phyloP scores from a whole-genome alignment of 345 rosid genomes.

The Carallia brachiata region DNA sequence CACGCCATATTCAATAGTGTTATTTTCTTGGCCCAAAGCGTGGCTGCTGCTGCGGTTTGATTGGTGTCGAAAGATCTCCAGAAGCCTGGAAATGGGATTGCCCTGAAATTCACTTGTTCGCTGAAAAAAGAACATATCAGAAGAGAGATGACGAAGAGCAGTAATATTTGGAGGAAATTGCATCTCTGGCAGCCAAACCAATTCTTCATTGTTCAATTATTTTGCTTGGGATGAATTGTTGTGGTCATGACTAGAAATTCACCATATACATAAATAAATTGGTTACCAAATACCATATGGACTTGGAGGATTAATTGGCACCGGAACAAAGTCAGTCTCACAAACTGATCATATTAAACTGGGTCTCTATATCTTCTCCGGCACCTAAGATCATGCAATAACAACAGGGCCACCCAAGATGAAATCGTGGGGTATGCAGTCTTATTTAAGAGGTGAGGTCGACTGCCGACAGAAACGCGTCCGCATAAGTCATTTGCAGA shows the following conservation, averaged over 20 bases:
- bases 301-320: too few relatives aligned
- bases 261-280: too few relatives aligned
- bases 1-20: neutral
- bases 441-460: neutral
- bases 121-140: conserved; percentile 3
- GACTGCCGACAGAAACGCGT: neutral
- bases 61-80: neutral
- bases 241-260: too few relatives aligned
- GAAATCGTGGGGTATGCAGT: neutral
- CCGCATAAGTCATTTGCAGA: too few relatives aligned
- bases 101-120: neutral
- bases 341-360: neutral
- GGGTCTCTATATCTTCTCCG: neutral
- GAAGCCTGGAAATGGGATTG: conserved; percentile 6
- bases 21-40: neutral
- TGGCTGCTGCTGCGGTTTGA: neutral
- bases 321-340: too few relatives aligned
- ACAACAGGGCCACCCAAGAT: neutral
- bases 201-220: neutral
- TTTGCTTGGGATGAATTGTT: neutral
- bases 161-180: neutral
- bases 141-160: conserved; percentile 1
- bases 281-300: too few relatives aligned
- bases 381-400: neutral
- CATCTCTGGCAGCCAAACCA: neutral